Base-by-base conservation (phyloP, 1,284 basidiomycete genomes). In the Malassezia sympodialis region DNA sequence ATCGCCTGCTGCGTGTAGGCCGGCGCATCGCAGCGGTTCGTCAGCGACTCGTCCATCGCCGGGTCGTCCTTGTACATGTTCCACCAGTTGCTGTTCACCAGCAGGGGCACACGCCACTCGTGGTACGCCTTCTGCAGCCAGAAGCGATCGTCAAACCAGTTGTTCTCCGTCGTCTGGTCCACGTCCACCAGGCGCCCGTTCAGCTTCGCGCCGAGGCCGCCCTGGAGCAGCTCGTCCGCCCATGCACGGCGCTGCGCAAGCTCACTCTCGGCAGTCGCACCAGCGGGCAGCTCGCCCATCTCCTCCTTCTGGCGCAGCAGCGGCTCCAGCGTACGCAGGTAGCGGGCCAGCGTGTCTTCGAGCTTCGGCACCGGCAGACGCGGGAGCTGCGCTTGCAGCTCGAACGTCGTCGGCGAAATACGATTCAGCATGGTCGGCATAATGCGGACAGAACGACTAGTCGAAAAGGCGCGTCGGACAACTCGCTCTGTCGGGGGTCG, bases 71-170 rank as follows among this genome's bases (percentile, higher is more conserved):
- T 75, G 72, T 91, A 87, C n/a, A 88, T 80, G 41, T 96, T 79
- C 91, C 91, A 96, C 91, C 91, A 96, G 72, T 96, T 96, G 8
- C 90, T 93, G 77, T 96, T 88, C 68, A 98, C 77, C 55, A 89
- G 79, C 28, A 96, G 78, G 0, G 93, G 89, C 1, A 83, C 82
- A 42, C 91, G 82, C 84, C 85, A 89, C 76, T 90, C 86, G 59
- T 89, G 83, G 76, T 96, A 98, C 0, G 88, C 85, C 63, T 87
- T 85, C 64, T 86, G 84, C 54, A 85, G 79, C 93, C 93, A 96
- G 68, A 91, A 86, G 52, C 88, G 89, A 76, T 96, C 91, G 66
- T 94, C 83, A 12, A 98, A 81, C 93, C 93, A 96, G 75, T 94
- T 96, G 76, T 86, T 80, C 0, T 88, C 87, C 7, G 90, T 91